phyloP scores from a whole-genome alignment of 176 grass and related monocot genomes.

The Triticum timopheevii region DNA sequence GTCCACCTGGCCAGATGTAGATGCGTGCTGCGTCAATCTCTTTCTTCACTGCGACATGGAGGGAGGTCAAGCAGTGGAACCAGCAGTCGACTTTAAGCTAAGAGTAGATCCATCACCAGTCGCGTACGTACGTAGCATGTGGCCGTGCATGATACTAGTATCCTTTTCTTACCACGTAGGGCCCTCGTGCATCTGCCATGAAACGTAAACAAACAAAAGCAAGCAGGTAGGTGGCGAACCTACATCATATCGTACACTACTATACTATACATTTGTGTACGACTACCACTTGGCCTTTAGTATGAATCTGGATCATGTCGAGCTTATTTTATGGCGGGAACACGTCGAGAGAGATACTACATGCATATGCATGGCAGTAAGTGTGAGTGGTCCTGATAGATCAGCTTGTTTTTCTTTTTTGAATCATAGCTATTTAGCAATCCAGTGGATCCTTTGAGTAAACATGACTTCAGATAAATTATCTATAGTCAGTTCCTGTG shows the following conservation, averaged over 20 bases:
- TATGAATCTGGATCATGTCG: not conserved
- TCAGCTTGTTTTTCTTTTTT: no score
- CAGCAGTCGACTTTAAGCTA: not conserved
- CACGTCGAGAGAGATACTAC: not conserved
- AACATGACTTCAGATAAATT: not conserved
- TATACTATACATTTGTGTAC: not conserved
- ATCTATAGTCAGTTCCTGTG: not conserved
- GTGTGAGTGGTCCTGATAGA: no score
- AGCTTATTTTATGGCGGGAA: not conserved
- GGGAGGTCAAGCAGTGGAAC: not conserved
- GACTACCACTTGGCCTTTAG: no score
- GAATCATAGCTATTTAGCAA: no score
- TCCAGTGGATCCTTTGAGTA: not conserved
- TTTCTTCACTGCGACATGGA: not conserved
- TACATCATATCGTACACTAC: not conserved
- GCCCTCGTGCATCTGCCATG: not conserved
- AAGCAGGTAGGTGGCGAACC: not conserved
- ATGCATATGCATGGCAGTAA: not conserved
- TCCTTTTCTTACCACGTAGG: constrained; percentile 3
- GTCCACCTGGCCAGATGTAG: no score
- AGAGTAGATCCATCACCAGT: not conserved
- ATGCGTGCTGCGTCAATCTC: not conserved
- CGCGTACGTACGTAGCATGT: constrained; percentile 25
- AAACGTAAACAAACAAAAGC: constrained; percentile 32
- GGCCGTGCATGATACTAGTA: not conserved